phyloP scores from a whole-genome alignment of 371 early-diverging fungal genomes.

The Dichotomocladium elegans region DNA sequence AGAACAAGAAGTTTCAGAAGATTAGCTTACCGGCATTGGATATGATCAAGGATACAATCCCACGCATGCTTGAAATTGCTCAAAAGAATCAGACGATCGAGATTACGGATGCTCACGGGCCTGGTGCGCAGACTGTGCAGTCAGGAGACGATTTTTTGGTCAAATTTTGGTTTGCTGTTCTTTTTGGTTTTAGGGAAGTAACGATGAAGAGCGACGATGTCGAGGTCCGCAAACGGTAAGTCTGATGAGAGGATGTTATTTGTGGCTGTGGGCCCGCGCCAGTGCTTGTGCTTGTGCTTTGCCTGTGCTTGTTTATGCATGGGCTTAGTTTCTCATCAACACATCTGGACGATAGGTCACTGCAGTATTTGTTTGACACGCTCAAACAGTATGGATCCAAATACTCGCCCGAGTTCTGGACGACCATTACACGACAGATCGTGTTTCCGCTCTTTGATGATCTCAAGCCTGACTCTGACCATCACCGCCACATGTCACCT shows the following conservation, averaged over 20 bases:
- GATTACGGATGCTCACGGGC: slow-evolving; percentile 32
- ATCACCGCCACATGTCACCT: slow-evolving; percentile 31
- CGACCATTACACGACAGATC: slow-evolving; percentile 74
- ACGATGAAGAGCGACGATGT: slow-evolving; percentile 86
- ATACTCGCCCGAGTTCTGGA: slow-evolving; percentile 81
- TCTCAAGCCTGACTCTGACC: slow-evolving; percentile 40
- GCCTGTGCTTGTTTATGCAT: no score
- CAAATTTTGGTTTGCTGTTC: slow-evolving; percentile 80
- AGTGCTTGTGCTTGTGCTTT: no score
- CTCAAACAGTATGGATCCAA: slow-evolving; percentile 65
- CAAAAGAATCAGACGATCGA: slow-evolving; percentile 35
- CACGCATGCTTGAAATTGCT: slow-evolving; percentile 43
- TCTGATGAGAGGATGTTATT: neutral
- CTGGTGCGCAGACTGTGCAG: slow-evolving; percentile 17
- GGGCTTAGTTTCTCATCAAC: no score
- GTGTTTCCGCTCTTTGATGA: slow-evolving; percentile 91
- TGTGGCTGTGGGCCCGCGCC: no score
- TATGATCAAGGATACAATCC: slow-evolving; percentile 49
- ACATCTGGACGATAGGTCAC: slow-evolving; percentile 34
- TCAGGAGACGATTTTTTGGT: slow-evolving; percentile 43
- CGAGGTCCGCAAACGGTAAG: slow-evolving; percentile 80
- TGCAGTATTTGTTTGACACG: slow-evolving; percentile 81
- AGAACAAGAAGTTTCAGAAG: slow-evolving; percentile 52
- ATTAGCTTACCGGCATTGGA: slow-evolving; percentile 53
- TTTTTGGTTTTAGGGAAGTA: slow-evolving; percentile 82